A percentile compares a stretch with the other conserved stretches of the same genome.
Evolutionary conservation across 2,329 filamentous ascomycete species (phyloP).

Genomic region (Colletotrichum abscissum): DNA sequence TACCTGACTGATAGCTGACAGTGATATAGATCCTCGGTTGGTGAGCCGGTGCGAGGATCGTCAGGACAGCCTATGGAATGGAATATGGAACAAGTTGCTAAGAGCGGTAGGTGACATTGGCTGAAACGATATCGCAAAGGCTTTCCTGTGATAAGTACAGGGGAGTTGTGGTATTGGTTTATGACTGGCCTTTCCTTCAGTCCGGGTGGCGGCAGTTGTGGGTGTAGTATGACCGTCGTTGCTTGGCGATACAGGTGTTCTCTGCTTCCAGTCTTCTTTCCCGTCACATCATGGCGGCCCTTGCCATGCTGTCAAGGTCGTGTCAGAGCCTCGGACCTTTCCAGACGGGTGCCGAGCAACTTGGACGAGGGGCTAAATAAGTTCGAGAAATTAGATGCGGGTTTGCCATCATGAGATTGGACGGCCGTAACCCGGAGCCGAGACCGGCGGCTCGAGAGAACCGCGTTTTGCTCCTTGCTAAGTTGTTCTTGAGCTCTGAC

Average conservation of each 20-base stretch:
- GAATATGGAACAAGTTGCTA: background rate
- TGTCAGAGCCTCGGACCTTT: slow-evolving; percentile 19
- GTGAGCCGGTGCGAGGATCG: slow-evolving; percentile 27
- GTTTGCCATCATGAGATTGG: slow-evolving; percentile 27
- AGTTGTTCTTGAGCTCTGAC: background rate
- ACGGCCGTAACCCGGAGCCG: slow-evolving; percentile 18
- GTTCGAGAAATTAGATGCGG: slow-evolving; percentile 26
- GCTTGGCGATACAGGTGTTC: slow-evolving; percentile 21
- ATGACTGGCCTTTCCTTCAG: background rate
- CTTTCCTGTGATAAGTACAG: slow-evolving; percentile 16
- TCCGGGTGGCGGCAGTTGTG: slow-evolving; percentile 31
- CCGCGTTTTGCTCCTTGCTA: background rate
- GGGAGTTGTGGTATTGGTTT: slow-evolving; percentile 4
- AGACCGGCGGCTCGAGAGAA: slow-evolving; percentile 15
- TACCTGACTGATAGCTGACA: slow-evolving; percentile 20
- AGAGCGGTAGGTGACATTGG: slow-evolving; percentile 31
- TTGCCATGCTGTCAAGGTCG: background rate
- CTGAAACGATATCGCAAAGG: slow-evolving; percentile 4
- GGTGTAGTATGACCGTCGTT: slow-evolving; percentile 18
- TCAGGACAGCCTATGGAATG: slow-evolving; percentile 5
- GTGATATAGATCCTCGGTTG: slow-evolving; percentile 33
- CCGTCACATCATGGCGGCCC: slow-evolving; percentile 17
- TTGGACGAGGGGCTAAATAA: slow-evolving; percentile 19
- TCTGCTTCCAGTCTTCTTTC: slow-evolving; percentile 3
- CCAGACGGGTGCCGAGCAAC: slow-evolving; percentile 5